Conservation (phyloP, 352 stramenopile species). For the Phytophthora foliorum region DNA sequence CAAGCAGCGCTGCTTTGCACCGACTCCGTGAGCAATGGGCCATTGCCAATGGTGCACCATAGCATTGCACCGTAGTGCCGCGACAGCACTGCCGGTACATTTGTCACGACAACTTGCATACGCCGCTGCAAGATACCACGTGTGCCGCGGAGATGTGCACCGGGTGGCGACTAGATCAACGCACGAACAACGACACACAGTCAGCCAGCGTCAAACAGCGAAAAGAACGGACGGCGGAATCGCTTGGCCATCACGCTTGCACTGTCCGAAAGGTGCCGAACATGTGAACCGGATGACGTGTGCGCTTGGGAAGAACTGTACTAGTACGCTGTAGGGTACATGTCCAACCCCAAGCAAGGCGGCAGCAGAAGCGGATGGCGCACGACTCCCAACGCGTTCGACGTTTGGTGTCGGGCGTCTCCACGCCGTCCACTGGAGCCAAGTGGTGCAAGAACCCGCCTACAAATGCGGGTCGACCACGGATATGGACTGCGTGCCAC, state of each 20-base stretch:
- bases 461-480: too few species aligned
- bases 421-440: not conserved
- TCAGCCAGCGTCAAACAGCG: not conserved
- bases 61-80: too few species aligned
- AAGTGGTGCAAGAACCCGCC: not conserved
- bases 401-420: not conserved
- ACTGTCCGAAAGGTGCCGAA: not conserved
- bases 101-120: not conserved
- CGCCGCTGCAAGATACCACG: not conserved
- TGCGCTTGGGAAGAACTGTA: not conserved
- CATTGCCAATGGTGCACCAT: too few species aligned
- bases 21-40: too few species aligned
- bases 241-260: not conserved
- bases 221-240: not conserved
- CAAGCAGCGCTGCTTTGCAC: too few species aligned
- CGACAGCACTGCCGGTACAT: too few species aligned
- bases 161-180: not conserved
- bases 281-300: too few species aligned
- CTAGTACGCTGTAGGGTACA: not conserved
- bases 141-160: not conserved
- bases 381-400: too few species aligned
- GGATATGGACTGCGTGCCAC: too few species aligned
- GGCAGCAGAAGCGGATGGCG: not conserved
- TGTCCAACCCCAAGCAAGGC: too few species aligned
- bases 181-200: not conserved